Conservation (phyloP, 2,329 filamentous ascomycete genomes). For the Sporothrix globosa region DNA sequence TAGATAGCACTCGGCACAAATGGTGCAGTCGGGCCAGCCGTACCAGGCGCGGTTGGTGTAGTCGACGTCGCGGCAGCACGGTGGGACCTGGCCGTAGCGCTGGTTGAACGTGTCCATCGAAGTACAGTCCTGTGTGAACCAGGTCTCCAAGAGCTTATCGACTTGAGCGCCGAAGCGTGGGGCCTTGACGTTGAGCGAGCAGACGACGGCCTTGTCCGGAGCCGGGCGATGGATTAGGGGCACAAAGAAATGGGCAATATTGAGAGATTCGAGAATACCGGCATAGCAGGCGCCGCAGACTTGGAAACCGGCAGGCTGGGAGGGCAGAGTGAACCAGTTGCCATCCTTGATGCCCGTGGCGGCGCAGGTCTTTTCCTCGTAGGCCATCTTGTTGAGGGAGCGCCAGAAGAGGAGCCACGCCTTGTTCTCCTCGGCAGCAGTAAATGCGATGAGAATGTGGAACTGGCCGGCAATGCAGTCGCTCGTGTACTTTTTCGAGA, state of each 20-base stretch:
- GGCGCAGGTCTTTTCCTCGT: conserved; percentile 41
- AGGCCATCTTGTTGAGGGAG: conserved; percentile 39
- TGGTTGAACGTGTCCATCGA: background rate
- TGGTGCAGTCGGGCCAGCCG: conserved; percentile 43
- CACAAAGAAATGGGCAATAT: conserved; percentile 42
- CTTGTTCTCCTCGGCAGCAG: conserved; percentile 40
- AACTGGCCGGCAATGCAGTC: conserved; percentile 39
- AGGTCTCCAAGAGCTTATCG: conserved; percentile 17
- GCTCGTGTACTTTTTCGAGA: conserved; percentile 37
- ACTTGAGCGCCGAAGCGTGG: conserved; percentile 37
- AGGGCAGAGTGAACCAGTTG: conserved; percentile 45
- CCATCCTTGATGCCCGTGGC: conserved; percentile 41
- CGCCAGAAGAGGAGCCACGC: conserved; percentile 45
- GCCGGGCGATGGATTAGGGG: conserved; percentile 36
- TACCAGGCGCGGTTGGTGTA: conserved; percentile 42
- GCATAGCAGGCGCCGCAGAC: conserved; percentile 47
- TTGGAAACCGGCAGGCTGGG: conserved; percentile 42
- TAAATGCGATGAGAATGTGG: conserved; percentile 42
- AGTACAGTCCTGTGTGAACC: conserved; percentile 19
- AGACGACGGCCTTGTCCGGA: conserved; percentile 38
- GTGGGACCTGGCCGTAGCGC: conserved; percentile 32
- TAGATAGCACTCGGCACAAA: conserved; percentile 45
- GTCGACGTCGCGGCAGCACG: conserved; percentile 41
- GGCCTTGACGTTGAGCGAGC: conserved; percentile 44
- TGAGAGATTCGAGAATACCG: conserved; percentile 42